Evolutionary conservation across 1,284 basidiomycete species (phyloP).

Genomic region (Heterobasidion irregulare): DNA sequence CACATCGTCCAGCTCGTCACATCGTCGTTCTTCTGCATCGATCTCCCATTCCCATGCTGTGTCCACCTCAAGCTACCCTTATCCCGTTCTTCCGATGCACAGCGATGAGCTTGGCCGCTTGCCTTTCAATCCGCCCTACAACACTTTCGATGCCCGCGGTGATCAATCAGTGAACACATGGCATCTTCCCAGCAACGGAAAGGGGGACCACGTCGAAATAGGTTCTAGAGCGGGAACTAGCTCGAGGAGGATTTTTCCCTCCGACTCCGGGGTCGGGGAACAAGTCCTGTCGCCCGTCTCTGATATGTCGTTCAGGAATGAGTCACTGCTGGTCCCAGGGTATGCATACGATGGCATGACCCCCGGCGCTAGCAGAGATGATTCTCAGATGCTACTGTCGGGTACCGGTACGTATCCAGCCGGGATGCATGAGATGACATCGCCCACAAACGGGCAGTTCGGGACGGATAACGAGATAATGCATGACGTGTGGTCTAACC

Average conservation of each 20-base stretch:
- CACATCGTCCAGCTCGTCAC: background rate
- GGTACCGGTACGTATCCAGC: background rate
- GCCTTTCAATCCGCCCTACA: slow-evolving; percentile 19
- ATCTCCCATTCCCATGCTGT: background rate
- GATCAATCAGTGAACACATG: background rate
- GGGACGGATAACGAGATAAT: background rate
- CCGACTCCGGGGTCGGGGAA: background rate
- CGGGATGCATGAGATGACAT: background rate
- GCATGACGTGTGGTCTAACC: slow-evolving; percentile 4
- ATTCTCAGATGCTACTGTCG: background rate
- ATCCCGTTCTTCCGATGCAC: slow-evolving; percentile 38
- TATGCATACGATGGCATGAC: background rate
- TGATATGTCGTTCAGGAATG: background rate
- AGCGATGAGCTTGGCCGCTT: slow-evolving; percentile 50
- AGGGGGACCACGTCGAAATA: background rate
- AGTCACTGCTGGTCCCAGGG: background rate
- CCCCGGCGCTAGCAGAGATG: background rate
- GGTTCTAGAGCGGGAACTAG: too few species aligned
- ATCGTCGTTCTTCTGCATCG: background rate
- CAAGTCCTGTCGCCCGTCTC: background rate
- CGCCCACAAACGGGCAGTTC: background rate
- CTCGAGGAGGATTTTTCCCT: background rate
- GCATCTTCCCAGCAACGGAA: background rate
- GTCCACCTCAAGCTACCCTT: background rate
- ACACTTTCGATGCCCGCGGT: background rate